Conservation (phyloP, 192 early-diverging fungal species). For the Coemansia sp. region DNA sequence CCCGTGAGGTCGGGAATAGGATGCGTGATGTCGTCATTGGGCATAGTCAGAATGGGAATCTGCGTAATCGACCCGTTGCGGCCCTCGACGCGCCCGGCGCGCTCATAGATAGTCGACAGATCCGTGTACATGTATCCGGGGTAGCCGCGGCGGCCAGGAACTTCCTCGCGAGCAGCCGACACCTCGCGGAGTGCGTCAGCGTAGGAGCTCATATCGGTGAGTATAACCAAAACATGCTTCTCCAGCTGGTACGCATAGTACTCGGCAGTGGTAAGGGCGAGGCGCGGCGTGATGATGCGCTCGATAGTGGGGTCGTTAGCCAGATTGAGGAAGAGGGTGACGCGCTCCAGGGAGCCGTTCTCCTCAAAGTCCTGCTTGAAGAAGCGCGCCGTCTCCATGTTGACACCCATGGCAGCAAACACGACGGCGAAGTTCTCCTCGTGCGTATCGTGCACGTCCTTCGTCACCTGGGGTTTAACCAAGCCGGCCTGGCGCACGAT, state of each 20-base stretch:
- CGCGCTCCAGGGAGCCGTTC: constrained; percentile 98
- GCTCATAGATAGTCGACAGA: constrained; percentile 99
- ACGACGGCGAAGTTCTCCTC: constrained; percentile 99
- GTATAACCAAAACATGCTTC: constrained; percentile 98
- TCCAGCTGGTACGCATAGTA: constrained; percentile 99
- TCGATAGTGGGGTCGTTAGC: constrained; percentile 99
- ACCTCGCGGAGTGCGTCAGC: constrained; percentile 99
- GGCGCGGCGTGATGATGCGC: constrained; percentile 98
- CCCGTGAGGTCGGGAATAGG: constrained; percentile 99
- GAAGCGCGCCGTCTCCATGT: constrained; percentile 99
- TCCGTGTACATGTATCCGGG: constrained; percentile 99
- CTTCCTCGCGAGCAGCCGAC: constrained; percentile 99
- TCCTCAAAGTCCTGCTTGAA: constrained; percentile 99
- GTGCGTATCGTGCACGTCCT: constrained; percentile 92
- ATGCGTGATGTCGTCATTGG: constrained; percentile 99
- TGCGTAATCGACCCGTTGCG: constrained; percentile 98
- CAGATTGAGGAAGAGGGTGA: constrained; percentile 98
- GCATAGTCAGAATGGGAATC: constrained; percentile 99
- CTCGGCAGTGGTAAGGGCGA: constrained; percentile 98
- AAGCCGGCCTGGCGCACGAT: constrained; percentile 99
- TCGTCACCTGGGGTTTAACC: constrained; percentile 83
- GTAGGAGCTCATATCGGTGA: constrained; percentile 99
- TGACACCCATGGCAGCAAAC: constrained; percentile 99
- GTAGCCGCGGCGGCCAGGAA: constrained; percentile 98
- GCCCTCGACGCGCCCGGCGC: constrained; percentile 96